Conservation (phyloP, 2,329 filamentous ascomycete species). For the Sordariomycetes sp. region DNA sequence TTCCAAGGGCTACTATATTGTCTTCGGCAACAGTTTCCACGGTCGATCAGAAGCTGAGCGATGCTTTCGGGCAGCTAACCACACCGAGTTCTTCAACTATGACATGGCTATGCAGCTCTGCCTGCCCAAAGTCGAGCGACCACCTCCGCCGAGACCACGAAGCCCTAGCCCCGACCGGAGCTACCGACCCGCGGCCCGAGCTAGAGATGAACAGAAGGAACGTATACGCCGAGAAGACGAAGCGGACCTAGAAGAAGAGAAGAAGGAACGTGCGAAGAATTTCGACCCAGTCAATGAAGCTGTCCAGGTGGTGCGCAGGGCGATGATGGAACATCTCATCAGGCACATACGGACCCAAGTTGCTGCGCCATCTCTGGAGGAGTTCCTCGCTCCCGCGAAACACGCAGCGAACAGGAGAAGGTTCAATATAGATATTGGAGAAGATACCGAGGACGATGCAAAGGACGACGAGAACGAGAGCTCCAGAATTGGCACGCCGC, state of each 20-base stretch:
- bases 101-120: conserved; percentile 80
- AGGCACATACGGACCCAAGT: conserved; percentile 83
- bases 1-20: conserved; percentile 78
- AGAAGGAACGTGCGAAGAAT: conserved; percentile 74
- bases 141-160: conserved; percentile 12
- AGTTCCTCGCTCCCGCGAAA: conserved; percentile 73
- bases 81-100: conserved; percentile 83
- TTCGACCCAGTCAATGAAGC: conserved; percentile 87
- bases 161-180: conserved; percentile 23
- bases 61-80: conserved; percentile 71
- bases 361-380: conserved; percentile 69
- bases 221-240: conserved; percentile 63
- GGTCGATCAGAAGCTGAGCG: conserved; percentile 75
- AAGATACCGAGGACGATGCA: conserved; percentile 42
- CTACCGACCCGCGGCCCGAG: conserved; percentile 13
- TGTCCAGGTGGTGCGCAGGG: conserved; percentile 65
- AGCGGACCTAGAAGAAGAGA: conserved; percentile 81
- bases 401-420: conserved; percentile 72
- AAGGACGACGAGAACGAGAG: conserved; percentile 54
- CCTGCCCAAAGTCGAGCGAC: conserved; percentile 15
- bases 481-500: conserved; percentile 55
- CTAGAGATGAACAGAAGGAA: conserved; percentile 56
- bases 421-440: conserved; percentile 65
- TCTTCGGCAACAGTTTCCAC: conserved; percentile 71
- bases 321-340: conserved; percentile 79